Evolutionary conservation across 2,329 filamentous ascomycete species (phyloP).

Genomic region (Cladosporium sp.): DNA sequence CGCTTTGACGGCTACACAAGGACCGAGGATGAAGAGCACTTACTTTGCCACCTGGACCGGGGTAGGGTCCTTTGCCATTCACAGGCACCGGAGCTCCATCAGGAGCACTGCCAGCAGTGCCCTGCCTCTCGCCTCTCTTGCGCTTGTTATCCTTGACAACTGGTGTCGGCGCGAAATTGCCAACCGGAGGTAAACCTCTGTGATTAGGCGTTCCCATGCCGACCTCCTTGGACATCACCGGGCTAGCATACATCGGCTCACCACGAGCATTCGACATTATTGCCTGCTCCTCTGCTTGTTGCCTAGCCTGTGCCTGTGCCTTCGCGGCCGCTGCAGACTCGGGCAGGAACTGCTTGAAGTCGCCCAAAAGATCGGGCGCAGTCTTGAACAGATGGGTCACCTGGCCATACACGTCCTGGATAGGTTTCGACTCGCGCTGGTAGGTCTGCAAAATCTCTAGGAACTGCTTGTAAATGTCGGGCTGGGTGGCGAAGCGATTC

Average conservation of each 20-base stretch:
- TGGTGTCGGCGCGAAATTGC: conserved; percentile 84
- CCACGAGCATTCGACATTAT: conserved; percentile 65
- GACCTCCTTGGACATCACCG: conserved; percentile 39
- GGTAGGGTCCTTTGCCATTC: conserved; percentile 26
- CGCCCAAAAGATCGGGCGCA: conserved; percentile 90
- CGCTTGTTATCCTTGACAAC: conserved; percentile 82
- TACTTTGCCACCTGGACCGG: conserved; percentile 52
- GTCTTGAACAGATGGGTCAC: conserved; percentile 92
- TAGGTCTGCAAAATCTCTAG: conserved; percentile 98
- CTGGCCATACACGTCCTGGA: conserved; percentile 96
- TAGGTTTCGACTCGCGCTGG: conserved; percentile 95
- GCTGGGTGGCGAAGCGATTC: conserved; percentile 95
- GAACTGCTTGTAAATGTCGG: conserved; percentile 99
- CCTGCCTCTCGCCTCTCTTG: conserved; percentile 70
- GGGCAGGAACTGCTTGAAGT: conserved; percentile 97
- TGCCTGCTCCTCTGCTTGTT: conserved; percentile 67
- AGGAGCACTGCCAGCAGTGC: conserved; percentile 45
- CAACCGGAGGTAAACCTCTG: conserved; percentile 68
- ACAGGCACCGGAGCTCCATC: conserved; percentile 33
- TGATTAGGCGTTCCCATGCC: conserved; percentile 40
- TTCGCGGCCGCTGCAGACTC: conserved; percentile 76
- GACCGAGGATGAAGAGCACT: conserved; percentile 26
- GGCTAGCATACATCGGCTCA: conserved; percentile 48
- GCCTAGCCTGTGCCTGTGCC: conserved; percentile 56
- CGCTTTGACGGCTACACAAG: not conserved